phyloP scores from a whole-genome alignment of 257 asterid genomes.

The Solanum clarkiae region DNA sequence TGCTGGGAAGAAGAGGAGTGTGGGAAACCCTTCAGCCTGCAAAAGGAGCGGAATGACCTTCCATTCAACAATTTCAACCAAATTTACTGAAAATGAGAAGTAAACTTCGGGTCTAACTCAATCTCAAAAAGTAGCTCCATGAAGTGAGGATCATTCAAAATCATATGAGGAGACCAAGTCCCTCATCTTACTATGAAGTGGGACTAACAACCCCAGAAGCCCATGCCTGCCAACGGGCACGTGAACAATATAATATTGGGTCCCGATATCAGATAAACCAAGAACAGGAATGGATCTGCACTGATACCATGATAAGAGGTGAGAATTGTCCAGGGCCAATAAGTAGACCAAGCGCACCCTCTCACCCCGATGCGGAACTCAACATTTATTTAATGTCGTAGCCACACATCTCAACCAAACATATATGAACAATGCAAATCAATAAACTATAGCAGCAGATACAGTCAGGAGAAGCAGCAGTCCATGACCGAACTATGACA shows the following conservation, averaged over 20 bases:
- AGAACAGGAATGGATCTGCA: neutral
- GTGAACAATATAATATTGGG: neutral
- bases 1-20: slow-evolving; percentile 90
- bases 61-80: neutral
- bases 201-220: neutral
- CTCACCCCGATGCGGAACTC: neutral
- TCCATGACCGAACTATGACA: neutral
- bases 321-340: too few species aligned
- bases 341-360: too few species aligned
- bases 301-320: neutral
- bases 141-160: neutral
- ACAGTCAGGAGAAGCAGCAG: neutral
- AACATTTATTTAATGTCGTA: neutral
- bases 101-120: neutral
- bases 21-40: slow-evolving; percentile 93
- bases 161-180: neutral
- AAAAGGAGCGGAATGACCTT: neutral
- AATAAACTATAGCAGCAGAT: neutral
- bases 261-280: neutral
- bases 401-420: neutral
- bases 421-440: neutral
- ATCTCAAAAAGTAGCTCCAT: neutral
- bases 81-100: neutral
- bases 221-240: neutral
- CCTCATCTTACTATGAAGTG: neutral